phyloP scores from a whole-genome alignment of 2,329 filamentous ascomycete genomes.

The Trichoderma sp. region DNA sequence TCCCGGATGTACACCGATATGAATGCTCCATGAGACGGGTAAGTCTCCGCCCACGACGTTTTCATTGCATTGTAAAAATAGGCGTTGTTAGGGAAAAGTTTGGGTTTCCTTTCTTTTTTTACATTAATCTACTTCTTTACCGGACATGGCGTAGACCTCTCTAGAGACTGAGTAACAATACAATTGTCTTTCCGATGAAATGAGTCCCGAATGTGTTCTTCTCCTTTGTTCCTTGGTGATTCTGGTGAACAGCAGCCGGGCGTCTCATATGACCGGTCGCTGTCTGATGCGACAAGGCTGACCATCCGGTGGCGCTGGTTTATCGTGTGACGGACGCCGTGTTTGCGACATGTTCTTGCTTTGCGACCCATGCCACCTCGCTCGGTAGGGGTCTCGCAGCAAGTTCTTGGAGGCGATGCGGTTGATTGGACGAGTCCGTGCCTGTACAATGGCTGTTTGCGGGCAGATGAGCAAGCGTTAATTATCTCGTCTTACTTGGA shows the following conservation, averaged over 20 bases:
- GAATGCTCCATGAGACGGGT: constrained; percentile 26
- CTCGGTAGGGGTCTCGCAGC: neutral
- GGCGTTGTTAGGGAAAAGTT: constrained; percentile 27
- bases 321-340: constrained; percentile 22
- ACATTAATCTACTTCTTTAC: neutral
- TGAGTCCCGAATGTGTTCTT: neutral
- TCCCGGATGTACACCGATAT: constrained; percentile 22
- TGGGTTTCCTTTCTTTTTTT: neutral
- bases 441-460: constrained; percentile 9
- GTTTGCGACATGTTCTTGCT: neutral
- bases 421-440: constrained; percentile 8
- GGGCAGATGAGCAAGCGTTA: neutral
- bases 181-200: constrained; percentile 1
- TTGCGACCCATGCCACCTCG: constrained; percentile 11
- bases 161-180: constrained; percentile 17
- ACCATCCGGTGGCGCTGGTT: constrained; percentile 13
- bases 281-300: constrained; percentile 7
- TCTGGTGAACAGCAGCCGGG: neutral
- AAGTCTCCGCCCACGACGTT: constrained; percentile 27
- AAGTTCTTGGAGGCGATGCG: neutral
- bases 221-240: neutral
- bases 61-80: constrained; percentile 25
- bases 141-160: constrained; percentile 6
- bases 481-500: constrained; percentile 17
- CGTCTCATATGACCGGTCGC: constrained; percentile 15